Conservation (phyloP, 2,329 filamentous ascomycete species). For the Ophiosphaerella narmari region DNA sequence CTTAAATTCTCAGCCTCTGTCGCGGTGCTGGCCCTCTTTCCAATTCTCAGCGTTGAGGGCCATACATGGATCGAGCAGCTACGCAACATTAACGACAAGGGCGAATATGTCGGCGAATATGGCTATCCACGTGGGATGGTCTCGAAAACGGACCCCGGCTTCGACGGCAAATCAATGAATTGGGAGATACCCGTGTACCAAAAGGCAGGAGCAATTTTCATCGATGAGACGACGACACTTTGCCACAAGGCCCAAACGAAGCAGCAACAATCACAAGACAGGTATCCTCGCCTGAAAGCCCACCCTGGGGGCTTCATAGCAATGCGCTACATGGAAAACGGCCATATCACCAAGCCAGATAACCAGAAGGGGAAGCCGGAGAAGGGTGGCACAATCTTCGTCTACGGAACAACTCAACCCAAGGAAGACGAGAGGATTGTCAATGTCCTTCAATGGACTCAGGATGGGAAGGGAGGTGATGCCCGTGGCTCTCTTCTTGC, state of each 20-base stretch:
- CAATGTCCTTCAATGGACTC: slow-evolving; percentile 79
- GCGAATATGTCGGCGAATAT: slow-evolving; percentile 69
- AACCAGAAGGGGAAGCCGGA: slow-evolving; percentile 49
- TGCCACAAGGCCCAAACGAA: slow-evolving; percentile 68
- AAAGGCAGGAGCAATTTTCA: slow-evolving; percentile 49
- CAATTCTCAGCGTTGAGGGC: slow-evolving; percentile 17
- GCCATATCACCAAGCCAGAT: slow-evolving; percentile 52
- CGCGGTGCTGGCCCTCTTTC: slow-evolving; percentile 25
- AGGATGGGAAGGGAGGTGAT: slow-evolving; percentile 80
- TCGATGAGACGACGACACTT: slow-evolving; percentile 57
- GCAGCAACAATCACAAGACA: slow-evolving; percentile 54
- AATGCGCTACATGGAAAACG: slow-evolving; percentile 58
- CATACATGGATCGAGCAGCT: slow-evolving; percentile 87
- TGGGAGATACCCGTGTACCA: slow-evolving; percentile 55
- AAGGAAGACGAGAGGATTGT: slow-evolving; percentile 61
- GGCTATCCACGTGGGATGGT: slow-evolving; percentile 79
- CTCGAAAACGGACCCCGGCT: slow-evolving; percentile 60
- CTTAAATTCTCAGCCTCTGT: slow-evolving; percentile 16
- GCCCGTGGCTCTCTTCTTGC: slow-evolving; percentile 75
- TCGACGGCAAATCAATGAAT: slow-evolving; percentile 63
- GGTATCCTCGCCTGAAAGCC: slow-evolving; percentile 66
- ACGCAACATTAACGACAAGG: slow-evolving; percentile 71
- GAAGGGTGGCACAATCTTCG: slow-evolving; percentile 52
- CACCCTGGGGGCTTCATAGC: slow-evolving; percentile 54
- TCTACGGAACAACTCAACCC: slow-evolving; percentile 56